Base-by-base conservation (phyloP, 805 yeast species). In the Cyberlindnera subsufficiens region DNA sequence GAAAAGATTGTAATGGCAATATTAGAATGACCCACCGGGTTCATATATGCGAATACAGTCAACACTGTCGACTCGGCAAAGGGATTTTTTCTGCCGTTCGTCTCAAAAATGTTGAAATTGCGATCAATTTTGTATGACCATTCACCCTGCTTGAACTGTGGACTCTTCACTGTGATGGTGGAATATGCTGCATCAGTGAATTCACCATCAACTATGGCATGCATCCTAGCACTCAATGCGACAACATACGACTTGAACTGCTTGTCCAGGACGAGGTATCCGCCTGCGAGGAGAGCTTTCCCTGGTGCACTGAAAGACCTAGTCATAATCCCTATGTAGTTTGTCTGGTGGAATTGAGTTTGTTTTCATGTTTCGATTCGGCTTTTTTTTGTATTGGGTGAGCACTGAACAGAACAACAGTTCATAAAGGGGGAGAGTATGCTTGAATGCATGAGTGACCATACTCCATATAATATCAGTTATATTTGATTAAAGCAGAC, bases 211-310 rank as follows among this genome's bases (percentile, higher is more conserved):
- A 78, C 71, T 8, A 80, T 71, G 2, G 95, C 87, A 59, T 90
- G 90, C 86, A 93, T 91, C 49, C 98, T 72, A 5, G 96, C 78
- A 1, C 95, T 84, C 15, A 93, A 72, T 0, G 96, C 98, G 11
- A 91, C 80, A 4, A 86, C 95, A 59, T 82, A 85, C 0, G 96
- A 79, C 37, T 71, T 65, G 65, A 84, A 90, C 31, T 62, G 63
- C 0, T 90, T 90, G 45, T 86, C 93, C 17, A 93, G 67, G 0
- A 93, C 98, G 30, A 93, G 71, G 59, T 93, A 93, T 0, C 99
- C 99, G 16, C 99, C 99, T 1, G 93, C 96, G 11, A 93, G 54
- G 22, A 93, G 68, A 1, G 97, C 98, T 61, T 93, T 93, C 0
- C 98, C 97, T 0, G 99, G 97, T 0, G 98, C 95, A 57, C 96